Conservation (phyloP, 441 rosid genomes). For the Gossypium davidsonii region DNA sequence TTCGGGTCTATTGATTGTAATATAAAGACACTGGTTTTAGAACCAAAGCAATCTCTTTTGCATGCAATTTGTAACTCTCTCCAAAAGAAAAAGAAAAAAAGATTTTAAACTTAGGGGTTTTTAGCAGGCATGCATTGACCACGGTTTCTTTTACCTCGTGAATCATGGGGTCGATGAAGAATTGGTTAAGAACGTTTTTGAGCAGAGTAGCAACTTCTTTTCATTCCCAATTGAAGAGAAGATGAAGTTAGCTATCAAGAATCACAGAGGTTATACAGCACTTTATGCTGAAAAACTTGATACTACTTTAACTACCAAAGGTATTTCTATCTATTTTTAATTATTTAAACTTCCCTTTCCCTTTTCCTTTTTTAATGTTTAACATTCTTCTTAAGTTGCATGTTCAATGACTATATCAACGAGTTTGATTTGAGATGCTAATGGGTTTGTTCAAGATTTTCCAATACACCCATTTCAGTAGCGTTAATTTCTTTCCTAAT, state of each 20-base stretch:
- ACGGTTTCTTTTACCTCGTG: conserved; percentile 77
- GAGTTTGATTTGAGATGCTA: background rate
- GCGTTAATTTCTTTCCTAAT: background rate
- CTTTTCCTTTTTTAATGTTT: background rate
- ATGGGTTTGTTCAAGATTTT: background rate
- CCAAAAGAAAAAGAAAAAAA: background rate
- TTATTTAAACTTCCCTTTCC: background rate
- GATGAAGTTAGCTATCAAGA: conserved; percentile 40
- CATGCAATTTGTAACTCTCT: background rate
- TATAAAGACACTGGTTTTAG: background rate
- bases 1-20: background rate
- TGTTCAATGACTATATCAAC: background rate
- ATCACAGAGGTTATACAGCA: conserved; percentile 57
- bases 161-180: conserved; percentile 68
- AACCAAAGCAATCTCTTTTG: background rate
- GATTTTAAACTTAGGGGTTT: background rate
- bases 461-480: background rate
- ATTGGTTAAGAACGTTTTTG: conserved; percentile 29
- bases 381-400: background rate
- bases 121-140: conserved; percentile 62
- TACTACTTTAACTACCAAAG: conserved; percentile 12
- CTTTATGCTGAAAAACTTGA: conserved; percentile 55
- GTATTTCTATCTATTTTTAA: background rate
- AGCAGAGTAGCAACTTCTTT: conserved; percentile 58
- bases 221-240: conserved; percentile 50